Base-by-base conservation (phyloP, 768 basidiomycete species). In the Lactarius deliciosus region DNA sequence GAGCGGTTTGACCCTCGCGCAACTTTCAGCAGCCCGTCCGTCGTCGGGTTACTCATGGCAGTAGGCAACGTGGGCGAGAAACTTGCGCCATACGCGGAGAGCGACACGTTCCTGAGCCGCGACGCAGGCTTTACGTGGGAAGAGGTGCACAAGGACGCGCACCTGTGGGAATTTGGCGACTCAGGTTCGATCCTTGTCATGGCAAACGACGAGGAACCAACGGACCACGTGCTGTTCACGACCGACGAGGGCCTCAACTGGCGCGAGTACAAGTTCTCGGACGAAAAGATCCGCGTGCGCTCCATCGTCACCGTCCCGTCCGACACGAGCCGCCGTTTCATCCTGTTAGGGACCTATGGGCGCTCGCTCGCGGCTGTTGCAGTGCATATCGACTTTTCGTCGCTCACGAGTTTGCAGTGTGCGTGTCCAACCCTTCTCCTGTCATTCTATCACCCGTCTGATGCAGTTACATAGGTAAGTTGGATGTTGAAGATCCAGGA, bases 51-150 rank as follows among this genome's bases (percentile, higher is more conserved):
- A 15, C 83, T 99, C 77, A 92, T 99, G 85, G 97, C 91, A 1
- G 95, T 98, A 55, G 97, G 97, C 9, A 98, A 94, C 72, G 96
- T 99, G 16, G 97, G 97, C 47, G 90, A 94, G 69, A 74, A 79
- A 1, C 85, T 99, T 2, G 87, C 85, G 0, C 79, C 87, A 0
- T 99, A 99, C 78, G 83, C 81, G 4, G 91, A 98, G 36, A 88
- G 89, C 67, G 96, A 98, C 75, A 97, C 95, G 2, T 98, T 97
- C 88, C 83, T 98, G 50, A 94, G 92, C 64, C 92, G 97, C 5
- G 94, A 99, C 72, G 97, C 87, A 2, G 97, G 97, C 10, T 97
- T 97, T 78, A 94, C 92, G 0, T 99, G 97, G 97, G 87, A 97
- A 75, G 97, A 99, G 78, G 90, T 99, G 0, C 95, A 95, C 80